A percentile compares a stretch with the other conserved stretches of the same genome.
These are phyloP conservation scores for Pythium rishiriense DNA, from an alignment of 352 stramenopile species.

Conservation along the genomic window DNA sequence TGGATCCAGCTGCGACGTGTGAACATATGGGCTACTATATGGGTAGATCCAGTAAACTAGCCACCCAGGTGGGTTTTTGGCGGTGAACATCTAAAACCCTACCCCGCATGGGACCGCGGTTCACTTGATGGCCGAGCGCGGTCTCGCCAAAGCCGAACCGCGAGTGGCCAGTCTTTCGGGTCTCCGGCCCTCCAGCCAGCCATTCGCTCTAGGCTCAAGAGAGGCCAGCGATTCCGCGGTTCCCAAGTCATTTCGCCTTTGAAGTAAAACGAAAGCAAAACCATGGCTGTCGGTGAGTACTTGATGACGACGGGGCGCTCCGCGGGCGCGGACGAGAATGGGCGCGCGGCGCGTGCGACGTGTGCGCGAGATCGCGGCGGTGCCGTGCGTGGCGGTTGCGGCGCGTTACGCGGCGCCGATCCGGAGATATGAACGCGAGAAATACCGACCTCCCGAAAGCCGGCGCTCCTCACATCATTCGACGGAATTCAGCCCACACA, in stretches of 20 bases:
- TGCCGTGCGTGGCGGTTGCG: neutral
- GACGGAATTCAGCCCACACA: no score
- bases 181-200: slow-evolving; percentile 43
- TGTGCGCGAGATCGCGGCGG: neutral
- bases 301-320: neutral
- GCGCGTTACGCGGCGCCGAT: neutral
- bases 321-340: neutral
- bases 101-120: slow-evolving; percentile 20
- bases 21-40: neutral
- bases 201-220: slow-evolving; percentile 38
- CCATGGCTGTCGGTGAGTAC: slow-evolving; percentile 85
- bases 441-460: no score
- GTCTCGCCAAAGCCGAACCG: slow-evolving; percentile 8
- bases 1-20: neutral
- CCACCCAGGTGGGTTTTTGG: neutral
- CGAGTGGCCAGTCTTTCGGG: slow-evolving; percentile 18
- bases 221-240: slow-evolving; percentile 20
- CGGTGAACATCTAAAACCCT: slow-evolving; percentile 16
- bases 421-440: neutral
- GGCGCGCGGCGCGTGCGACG: neutral
- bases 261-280: slow-evolving; percentile 81
- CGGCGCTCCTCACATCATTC: no score
- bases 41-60: neutral
- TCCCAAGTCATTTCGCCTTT: slow-evolving; percentile 84
- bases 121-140: slow-evolving; percentile 2